phyloP scores from a whole-genome alignment of 768 basidiomycete genomes.

The Cystoderma amianthinum region DNA sequence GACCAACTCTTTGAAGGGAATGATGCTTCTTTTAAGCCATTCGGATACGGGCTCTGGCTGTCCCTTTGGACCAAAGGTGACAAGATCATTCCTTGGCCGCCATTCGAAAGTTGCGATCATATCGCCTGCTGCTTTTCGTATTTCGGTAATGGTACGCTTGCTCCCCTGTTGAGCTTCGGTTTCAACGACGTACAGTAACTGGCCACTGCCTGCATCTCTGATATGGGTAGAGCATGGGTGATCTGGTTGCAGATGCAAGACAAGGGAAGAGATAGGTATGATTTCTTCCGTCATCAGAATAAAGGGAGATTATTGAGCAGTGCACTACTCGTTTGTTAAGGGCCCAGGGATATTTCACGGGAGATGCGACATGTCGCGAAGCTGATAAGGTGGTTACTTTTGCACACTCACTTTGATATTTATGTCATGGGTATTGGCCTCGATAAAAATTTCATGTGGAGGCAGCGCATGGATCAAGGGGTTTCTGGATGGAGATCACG shows the following conservation, averaged over 20 bases:
- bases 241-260: slow-evolving; percentile 7
- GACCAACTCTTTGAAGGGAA: slow-evolving; percentile 10
- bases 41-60: slow-evolving; percentile 3
- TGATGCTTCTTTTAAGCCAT: slow-evolving; percentile 8
- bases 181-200: slow-evolving; percentile 6
- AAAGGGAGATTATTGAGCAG: too few species aligned
- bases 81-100: slow-evolving; percentile 4
- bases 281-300: too few species aligned
- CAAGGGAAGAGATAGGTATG: not conserved
- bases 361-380: too few species aligned
- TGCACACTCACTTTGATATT: too few species aligned
- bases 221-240: slow-evolving; percentile 9
- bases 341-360: too few species aligned
- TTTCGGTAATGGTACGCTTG: slow-evolving; percentile 6
- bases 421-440: too few species aligned
- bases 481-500: too few species aligned
- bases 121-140: slow-evolving; percentile 3
- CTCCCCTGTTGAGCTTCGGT: slow-evolving; percentile 5
- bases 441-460: too few species aligned
- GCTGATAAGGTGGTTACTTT: too few species aligned
- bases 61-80: slow-evolving; percentile 2
- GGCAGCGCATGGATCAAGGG: too few species aligned
- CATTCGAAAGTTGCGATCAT: slow-evolving; percentile 8
- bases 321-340: too few species aligned
- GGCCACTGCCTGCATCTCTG: slow-evolving; percentile 5